Evolutionary conservation across 2,329 filamentous ascomycete species (phyloP).

Genomic region (Colletotrichum kahawae): DNA sequence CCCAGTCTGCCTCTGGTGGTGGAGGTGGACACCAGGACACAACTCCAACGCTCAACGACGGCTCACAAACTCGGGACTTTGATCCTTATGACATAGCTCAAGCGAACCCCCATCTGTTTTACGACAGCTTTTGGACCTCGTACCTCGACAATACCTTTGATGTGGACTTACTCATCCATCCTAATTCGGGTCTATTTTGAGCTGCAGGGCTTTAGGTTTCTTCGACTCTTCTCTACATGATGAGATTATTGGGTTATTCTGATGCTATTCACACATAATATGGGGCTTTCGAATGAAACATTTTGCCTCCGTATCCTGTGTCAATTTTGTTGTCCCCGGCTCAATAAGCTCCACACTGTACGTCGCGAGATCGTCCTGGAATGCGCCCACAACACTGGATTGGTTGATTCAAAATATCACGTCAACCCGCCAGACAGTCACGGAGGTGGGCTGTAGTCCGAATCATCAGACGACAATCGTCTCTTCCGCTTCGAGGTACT

Average conservation of each 20-base stretch:
- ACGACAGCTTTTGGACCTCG: background rate
- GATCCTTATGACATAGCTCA: background rate
- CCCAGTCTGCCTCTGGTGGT: background rate
- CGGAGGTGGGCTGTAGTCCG: background rate
- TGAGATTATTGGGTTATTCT: background rate
- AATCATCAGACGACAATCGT: background rate
- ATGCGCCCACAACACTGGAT: background rate
- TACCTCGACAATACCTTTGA: background rate
- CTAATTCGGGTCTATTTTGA: background rate
- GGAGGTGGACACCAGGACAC: background rate
- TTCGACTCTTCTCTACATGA: background rate
- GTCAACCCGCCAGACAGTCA: background rate
- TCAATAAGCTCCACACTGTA: background rate
- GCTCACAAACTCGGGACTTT: background rate
- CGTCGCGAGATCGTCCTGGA: background rate
- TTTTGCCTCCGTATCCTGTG: background rate
- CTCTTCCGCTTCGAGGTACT: background rate
- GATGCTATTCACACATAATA: background rate
- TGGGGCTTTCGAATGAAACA: rapidly evolving
- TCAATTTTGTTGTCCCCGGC: background rate
- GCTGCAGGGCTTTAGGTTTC: background rate
- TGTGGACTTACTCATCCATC: background rate
- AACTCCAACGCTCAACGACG: background rate
- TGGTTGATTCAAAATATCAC: background rate
- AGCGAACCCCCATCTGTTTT: background rate